phyloP scores from a whole-genome alignment of 129 eudicot genomes.

The Lactuca saligna region DNA sequence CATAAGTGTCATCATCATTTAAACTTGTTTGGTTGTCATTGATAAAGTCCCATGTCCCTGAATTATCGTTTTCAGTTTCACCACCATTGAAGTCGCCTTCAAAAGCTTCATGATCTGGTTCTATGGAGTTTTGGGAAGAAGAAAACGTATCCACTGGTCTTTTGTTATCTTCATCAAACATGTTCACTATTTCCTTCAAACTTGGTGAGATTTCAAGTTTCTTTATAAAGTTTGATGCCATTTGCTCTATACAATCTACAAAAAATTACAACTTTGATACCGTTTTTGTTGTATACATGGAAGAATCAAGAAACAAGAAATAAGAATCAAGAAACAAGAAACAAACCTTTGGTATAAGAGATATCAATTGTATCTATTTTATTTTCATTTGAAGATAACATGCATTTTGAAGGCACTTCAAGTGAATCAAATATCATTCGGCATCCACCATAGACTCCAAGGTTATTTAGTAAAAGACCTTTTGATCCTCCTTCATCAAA shows the following conservation, averaged over 20 bases:
- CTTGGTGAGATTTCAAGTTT: constrained; percentile 61
- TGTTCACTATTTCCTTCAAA: constrained; percentile 44
- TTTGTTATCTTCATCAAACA: constrained; percentile 43
- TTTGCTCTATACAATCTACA: constrained; percentile 68
- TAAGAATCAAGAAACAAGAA: neutral
- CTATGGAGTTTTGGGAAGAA: constrained; percentile 28
- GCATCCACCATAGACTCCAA: constrained; percentile 72
- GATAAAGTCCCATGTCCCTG: constrained; percentile 44
- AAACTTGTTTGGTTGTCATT: constrained; percentile 48
- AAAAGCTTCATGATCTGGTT: constrained; percentile 29
- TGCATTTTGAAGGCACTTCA: constrained; percentile 80
- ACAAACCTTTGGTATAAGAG: constrained; percentile 56
- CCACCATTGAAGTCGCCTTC: constrained; percentile 39
- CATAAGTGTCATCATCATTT: constrained; percentile 39
- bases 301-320: neutral
- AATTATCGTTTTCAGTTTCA: constrained; percentile 38
- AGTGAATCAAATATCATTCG: constrained; percentile 84
- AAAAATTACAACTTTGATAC: too few species aligned
- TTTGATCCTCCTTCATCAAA: constrained; percentile 83
- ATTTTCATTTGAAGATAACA: constrained; percentile 31
- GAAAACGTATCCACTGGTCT: constrained; percentile 38
- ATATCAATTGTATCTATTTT: constrained; percentile 43
- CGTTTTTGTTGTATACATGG: neutral
- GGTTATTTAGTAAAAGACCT: constrained; percentile 64
- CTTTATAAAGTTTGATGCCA: constrained; percentile 43